Conservation (phyloP, 2,329 filamentous ascomycete species). For the Leptosphaerulina australis region DNA sequence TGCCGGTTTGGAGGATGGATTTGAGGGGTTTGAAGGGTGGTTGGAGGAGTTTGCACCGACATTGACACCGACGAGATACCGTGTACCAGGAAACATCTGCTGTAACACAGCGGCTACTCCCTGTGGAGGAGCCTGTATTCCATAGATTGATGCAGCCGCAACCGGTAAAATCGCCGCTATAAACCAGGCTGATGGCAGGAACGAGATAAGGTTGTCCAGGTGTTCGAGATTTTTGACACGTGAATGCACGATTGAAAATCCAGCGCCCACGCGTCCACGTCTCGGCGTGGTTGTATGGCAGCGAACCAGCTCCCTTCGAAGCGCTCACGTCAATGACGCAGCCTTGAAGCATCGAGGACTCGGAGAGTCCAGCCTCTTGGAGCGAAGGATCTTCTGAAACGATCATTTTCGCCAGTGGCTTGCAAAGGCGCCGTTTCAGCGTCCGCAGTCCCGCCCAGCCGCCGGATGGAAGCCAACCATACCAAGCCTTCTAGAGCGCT, state of each 20-base stretch:
- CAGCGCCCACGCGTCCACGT: conserved; percentile 13
- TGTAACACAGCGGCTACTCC: conserved; percentile 2
- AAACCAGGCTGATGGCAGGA: conserved; percentile 11
- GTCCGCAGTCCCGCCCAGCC: conserved; percentile 24
- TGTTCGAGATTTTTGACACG: conserved; percentile 6
- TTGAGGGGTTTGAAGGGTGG: too few species aligned
- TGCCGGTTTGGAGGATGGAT: not conserved
- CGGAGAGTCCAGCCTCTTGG: conserved; percentile 22
- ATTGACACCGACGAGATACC: conserved; percentile 10
- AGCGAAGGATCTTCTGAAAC: conserved; percentile 29
- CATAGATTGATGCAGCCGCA: conserved; percentile 24
- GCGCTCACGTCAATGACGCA: conserved; percentile 23
- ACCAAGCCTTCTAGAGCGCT: conserved; percentile 18
- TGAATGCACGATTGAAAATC: not conserved
- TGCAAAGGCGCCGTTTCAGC: conserved; percentile 23
- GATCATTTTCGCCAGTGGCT: conserved; percentile 20
- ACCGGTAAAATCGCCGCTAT: conserved; percentile 15
- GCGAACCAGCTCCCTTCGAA: conserved; percentile 7
- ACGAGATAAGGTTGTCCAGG: conserved; percentile 14
- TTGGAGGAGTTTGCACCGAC: conserved; percentile 1
- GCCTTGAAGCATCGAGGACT: conserved; percentile 5
- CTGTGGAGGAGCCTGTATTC: conserved; percentile 11
- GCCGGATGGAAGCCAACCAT: conserved; percentile 18
- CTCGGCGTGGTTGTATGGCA: conserved; percentile 11
- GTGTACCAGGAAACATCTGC: not conserved